These are phyloP conservation scores for Amanita subjunquillea DNA, from an alignment of 768 basidiomycete species.

Conservation along the genomic window DNA sequence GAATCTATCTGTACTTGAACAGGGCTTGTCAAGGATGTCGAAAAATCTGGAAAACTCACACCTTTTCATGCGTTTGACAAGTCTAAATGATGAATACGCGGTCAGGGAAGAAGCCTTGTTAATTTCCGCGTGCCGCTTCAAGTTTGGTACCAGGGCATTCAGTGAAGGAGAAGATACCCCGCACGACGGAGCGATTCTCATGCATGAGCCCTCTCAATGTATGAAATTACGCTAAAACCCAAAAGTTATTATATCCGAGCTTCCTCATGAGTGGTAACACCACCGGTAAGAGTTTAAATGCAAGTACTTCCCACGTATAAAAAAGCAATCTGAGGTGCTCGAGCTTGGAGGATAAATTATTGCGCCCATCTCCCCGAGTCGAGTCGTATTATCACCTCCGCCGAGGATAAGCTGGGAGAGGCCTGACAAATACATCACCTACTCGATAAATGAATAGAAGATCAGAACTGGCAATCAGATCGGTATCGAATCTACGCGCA, in stretches of 20 bases:
- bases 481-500: too few species aligned
- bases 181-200: constrained; percentile 36
- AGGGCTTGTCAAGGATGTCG: constrained; percentile 25
- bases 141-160: constrained; percentile 28
- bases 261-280: constrained; percentile 23
- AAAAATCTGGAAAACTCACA: background rate
- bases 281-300: too few species aligned
- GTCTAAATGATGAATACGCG: constrained; percentile 39
- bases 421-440: too few species aligned
- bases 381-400: too few species aligned
- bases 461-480: too few species aligned
- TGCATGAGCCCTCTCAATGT: constrained; percentile 25
- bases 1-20: constrained; percentile 38
- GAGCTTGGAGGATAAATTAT: too few species aligned
- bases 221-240: constrained; percentile 28
- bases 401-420: too few species aligned
- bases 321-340: too few species aligned
- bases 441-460: too few species aligned
- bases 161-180: constrained; percentile 27
- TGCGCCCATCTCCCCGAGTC: too few species aligned
- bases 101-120: constrained; percentile 37
- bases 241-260: constrained; percentile 32
- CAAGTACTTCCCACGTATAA: too few species aligned
- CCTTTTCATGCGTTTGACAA: constrained; percentile 21
- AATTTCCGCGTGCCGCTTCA: background rate